Evolutionary conservation across 352 stramenopile genomes (phyloP), one percentile per base, ranked within the genome.

Genomic region (Phytopythium aichiense): DNA sequence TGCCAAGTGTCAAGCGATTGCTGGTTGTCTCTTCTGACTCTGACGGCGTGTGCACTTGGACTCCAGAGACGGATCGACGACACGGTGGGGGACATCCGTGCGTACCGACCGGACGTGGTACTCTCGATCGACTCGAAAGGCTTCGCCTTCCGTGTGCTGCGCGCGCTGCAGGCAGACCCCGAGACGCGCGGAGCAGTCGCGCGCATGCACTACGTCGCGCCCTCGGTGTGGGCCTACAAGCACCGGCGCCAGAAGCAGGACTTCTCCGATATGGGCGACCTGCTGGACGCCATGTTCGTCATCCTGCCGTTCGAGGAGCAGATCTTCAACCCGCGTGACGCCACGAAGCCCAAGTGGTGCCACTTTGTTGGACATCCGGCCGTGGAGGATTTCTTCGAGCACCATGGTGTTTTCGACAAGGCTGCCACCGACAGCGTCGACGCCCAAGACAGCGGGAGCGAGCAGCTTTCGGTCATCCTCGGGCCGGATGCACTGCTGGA

Each of bases 91-190:
- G 81, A 89, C 57, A 89, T 92, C 57, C 46, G 71, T 1, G 54
- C 55, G 7, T 83, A 70, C 33, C 59, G 73, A 30, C 84, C 84
- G 13, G 74, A 90, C 35, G 56, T 89, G n/a, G 68, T 92, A 38
- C 71, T 92, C 23, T 87, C 84, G 11, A 88, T 92, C 59, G 84
- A 92, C 69, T 91, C 81, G 11, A 92, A 92, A 58, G 84, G 81
- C 43, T 91, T 92, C 63, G 77, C 68, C 11, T 90, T 91, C 60
- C 76, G 81, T 37, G 73, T 91, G 20, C 63, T 89, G 7, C 68
- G 76, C 25, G 66, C 65, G 28, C 58, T 92, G 11, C 65, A 77
- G n/a, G 56, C 30, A 0, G 65, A 76, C 22, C 57, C 56, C 3
- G 43, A 64, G 52, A 64, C 64, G 4, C 20, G 53, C 1, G 28